Evolutionary conservation across 2,329 filamentous ascomycete species (phyloP).

Genomic region (Pyrenochaeta sp.): DNA sequence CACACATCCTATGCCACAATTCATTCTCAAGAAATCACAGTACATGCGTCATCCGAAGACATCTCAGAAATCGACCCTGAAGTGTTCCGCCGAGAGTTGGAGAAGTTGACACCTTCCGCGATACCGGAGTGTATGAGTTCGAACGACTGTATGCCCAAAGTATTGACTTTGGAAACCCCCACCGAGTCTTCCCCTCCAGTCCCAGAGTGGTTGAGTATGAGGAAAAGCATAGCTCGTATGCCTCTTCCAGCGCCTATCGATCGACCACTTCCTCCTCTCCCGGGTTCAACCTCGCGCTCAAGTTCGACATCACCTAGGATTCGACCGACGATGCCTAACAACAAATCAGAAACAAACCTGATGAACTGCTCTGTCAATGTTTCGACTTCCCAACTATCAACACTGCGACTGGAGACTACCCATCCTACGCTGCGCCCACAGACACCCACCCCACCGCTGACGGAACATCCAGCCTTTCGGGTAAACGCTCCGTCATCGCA

Average conservation of each 20-base stretch:
- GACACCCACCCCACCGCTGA: constrained; percentile 12
- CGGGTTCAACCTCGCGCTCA: no score
- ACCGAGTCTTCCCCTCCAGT: background rate
- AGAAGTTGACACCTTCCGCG: constrained; percentile 1
- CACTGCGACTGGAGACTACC: constrained; percentile 13
- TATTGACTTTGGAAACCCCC: background rate
- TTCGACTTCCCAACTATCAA: constrained; percentile 8
- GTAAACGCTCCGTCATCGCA: background rate
- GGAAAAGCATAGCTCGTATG: constrained; percentile 16
- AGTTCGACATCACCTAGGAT: constrained; percentile 23
- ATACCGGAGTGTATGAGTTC: constrained; percentile 14
- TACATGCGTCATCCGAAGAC: constrained; percentile 27
- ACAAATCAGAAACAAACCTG: constrained; percentile 8
- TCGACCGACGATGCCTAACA: background rate
- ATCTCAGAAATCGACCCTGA: constrained; percentile 23
- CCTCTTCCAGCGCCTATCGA: constrained; percentile 26
- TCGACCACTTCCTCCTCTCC: constrained; percentile 34
- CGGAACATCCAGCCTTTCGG: constrained; percentile 8
- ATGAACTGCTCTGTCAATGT: no score
- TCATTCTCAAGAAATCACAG: constrained; percentile 38
- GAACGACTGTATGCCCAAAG: background rate
- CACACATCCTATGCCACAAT: constrained; percentile 28
- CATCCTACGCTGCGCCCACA: constrained; percentile 22
- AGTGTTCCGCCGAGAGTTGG: constrained; percentile 24
- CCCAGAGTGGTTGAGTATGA: constrained; percentile 20